Evolutionary conservation across 768 basidiomycete genomes (phyloP), one percentile per base, ranked within the genome.

Genomic region (Amyloporia xantha): DNA sequence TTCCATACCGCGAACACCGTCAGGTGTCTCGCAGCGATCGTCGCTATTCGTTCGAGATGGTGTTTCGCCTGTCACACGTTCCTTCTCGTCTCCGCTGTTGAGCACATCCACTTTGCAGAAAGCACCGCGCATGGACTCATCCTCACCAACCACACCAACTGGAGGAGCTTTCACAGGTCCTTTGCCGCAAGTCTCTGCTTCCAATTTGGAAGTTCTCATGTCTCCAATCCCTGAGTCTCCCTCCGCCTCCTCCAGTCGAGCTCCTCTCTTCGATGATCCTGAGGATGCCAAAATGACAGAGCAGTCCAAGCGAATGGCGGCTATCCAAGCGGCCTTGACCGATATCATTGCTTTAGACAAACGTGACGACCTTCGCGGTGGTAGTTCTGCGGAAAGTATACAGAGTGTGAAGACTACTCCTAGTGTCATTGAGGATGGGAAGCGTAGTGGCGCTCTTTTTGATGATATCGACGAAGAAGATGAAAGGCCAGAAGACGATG

Each of bases 271-370:
- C 53, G 80, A 85, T 55, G 86, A 90, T 57, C 62, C 55, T 2
- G 62, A 59, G 50, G 66, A 52, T 51, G 78, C 73, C 51, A 69
- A 69, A 53, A 81, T 84, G 41, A 75, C 82, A 41, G 81, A 79
- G 41, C 71, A 95, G 64, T 79, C 86, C 44, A 76, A 86, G 56
- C 76, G 91, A 33, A 96, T 98, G 81, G 91, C 93, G 58, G 94
- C 95, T 2, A 96, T 98, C 17, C 92, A 93, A 59, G 93, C 93
- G 6, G 96, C 96, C 3, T 71, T 99, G 53, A 93, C 90, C 9
- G 91, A 95, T 62, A 97, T 99, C 63, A 93, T 99, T 59, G 91
- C 91, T 2, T 73, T 86, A 35, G 90, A 95, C 54, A 75, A 82
- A 33, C 66, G 65, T 47, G 51, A 53, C n/a, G 61, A 65, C 26